These are phyloP conservation scores for Leptographium wingfieldii DNA, from an alignment of 2,329 filamentous ascomycete genomes.

Conservation along the genomic window DNA sequence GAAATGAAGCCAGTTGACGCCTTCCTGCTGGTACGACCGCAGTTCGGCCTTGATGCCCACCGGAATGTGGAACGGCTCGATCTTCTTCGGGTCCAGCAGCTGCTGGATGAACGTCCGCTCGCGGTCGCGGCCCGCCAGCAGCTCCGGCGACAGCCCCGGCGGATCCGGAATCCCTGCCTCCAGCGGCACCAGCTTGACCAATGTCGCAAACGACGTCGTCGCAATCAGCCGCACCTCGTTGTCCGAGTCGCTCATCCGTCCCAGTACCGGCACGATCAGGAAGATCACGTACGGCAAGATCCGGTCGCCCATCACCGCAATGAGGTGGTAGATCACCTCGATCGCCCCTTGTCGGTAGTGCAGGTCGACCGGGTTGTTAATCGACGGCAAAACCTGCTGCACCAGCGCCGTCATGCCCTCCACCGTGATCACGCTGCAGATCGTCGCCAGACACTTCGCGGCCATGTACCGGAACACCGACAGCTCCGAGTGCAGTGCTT, in stretches of 20 bases:
- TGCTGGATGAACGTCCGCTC: slow-evolving; percentile 96
- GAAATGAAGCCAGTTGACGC: slow-evolving; percentile 97
- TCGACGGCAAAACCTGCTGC: slow-evolving; percentile 80
- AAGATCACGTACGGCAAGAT: slow-evolving; percentile 98
- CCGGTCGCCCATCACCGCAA: slow-evolving; percentile 93
- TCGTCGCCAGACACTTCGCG: slow-evolving; percentile 91
- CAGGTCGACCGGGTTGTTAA: slow-evolving; percentile 80
- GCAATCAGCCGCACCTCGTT: slow-evolving; percentile 89
- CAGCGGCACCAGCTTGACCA: slow-evolving; percentile 92
- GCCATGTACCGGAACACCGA: slow-evolving; percentile 94
- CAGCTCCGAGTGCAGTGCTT: slow-evolving; percentile 73
- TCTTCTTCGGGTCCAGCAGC: slow-evolving; percentile 91
- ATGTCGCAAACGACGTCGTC: slow-evolving; percentile 90
- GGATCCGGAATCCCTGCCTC: slow-evolving; percentile 97
- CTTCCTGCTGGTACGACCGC: slow-evolving; percentile 94
- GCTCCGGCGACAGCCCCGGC: slow-evolving; percentile 75
- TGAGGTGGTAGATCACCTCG: slow-evolving; percentile 91
- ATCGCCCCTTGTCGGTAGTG: slow-evolving; percentile 86
- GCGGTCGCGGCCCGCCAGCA: slow-evolving; percentile 80
- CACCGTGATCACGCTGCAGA: slow-evolving; percentile 92
- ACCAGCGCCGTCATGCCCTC: slow-evolving; percentile 94
- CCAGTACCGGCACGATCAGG: slow-evolving; percentile 90
- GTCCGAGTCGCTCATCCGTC: slow-evolving; percentile 96
- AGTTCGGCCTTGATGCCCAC: slow-evolving; percentile 95
- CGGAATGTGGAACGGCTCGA: slow-evolving; percentile 84